Evolutionary conservation across 495 filamentous ascomycete species (phyloP).

Genomic region (Penicillium crystallinum): DNA sequence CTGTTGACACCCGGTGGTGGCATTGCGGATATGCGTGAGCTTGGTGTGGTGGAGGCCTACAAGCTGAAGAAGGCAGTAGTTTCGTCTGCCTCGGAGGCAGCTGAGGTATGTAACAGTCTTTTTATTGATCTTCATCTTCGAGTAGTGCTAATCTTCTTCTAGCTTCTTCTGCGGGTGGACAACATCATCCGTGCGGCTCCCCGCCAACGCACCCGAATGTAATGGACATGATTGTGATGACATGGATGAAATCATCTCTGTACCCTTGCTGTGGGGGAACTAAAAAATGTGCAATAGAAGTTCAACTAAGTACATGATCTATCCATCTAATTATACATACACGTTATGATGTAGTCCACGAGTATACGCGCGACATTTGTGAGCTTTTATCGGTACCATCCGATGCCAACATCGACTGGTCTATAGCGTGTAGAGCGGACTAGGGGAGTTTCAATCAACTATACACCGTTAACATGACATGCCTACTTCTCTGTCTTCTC

Average conservation of each 20-base stretch:
- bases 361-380: neutral
- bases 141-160: neutral
- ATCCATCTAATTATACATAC: neutral
- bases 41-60: slow-evolving; percentile 98
- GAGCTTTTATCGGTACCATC: too few relatives aligned
- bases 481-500: too few relatives aligned
- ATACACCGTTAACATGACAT: too few relatives aligned
- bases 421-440: too few relatives aligned
- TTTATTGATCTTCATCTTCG: neutral
- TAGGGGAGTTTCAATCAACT: too few relatives aligned
- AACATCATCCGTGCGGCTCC: slow-evolving; percentile 82
- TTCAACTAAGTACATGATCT: slow-evolving; percentile 9
- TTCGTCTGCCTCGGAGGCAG: slow-evolving; percentile 88
- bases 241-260: slow-evolving; percentile 16
- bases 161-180: slow-evolving; percentile 79
- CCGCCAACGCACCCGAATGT: slow-evolving; percentile 69
- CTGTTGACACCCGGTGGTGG: slow-evolving; percentile 85
- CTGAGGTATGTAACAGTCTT: slow-evolving; percentile 59
- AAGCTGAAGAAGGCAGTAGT: slow-evolving; percentile 98
- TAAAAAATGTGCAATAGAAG: slow-evolving; percentile 14
- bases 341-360: neutral
- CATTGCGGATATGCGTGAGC: slow-evolving; percentile 91
- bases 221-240: slow-evolving; percentile 22
- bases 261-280: slow-evolving; percentile 11
- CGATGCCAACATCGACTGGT: too few relatives aligned